These are phyloP conservation scores for Cladobotryum mycophilum DNA, from an alignment of 2,329 filamentous ascomycete genomes.

Conservation along the genomic window DNA sequence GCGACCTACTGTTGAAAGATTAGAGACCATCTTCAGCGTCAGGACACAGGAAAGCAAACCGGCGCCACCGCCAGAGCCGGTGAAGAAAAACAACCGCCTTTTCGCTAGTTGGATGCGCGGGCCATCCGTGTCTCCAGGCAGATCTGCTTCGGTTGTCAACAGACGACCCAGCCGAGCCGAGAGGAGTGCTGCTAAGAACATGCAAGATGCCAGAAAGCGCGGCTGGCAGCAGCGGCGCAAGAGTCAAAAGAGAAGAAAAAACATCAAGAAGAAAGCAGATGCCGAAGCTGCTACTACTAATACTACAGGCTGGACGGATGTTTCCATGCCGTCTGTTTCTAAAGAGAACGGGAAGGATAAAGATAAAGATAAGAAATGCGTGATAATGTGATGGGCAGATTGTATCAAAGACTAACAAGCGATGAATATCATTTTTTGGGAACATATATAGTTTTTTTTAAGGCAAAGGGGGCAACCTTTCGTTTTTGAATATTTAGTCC, in stretches of 20 bases:
- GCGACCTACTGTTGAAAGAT: conserved; percentile 44
- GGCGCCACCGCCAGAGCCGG: background rate
- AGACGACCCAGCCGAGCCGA: conserved; percentile 50
- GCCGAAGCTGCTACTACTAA: conserved; percentile 32
- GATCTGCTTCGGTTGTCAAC: conserved; percentile 37
- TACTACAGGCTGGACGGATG: conserved; percentile 48
- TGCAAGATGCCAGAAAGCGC: conserved; percentile 52
- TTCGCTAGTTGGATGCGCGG: conserved; percentile 31
- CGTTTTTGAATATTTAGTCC: background rate
- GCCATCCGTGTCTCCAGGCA: conserved; percentile 27
- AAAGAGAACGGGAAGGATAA: conserved; percentile 25
- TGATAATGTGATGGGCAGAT: conserved; percentile 40
- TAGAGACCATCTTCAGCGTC: conserved; percentile 50
- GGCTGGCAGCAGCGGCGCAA: conserved; percentile 45
- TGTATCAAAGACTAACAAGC: background rate
- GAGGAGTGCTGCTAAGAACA: conserved; percentile 56
- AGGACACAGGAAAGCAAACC: conserved; percentile 13
- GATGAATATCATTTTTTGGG: too few species aligned
- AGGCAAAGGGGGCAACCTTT: background rate
- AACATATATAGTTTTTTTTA: background rate
- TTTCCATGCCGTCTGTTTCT: conserved; percentile 27
- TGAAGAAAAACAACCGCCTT: conserved; percentile 15
- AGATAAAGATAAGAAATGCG: conserved; percentile 45
- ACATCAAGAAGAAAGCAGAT: conserved; percentile 8
- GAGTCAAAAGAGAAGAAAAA: conserved; percentile 36